phyloP scores from a whole-genome alignment of 257 asterid species.

The Fraxinus pennsylvanica region DNA sequence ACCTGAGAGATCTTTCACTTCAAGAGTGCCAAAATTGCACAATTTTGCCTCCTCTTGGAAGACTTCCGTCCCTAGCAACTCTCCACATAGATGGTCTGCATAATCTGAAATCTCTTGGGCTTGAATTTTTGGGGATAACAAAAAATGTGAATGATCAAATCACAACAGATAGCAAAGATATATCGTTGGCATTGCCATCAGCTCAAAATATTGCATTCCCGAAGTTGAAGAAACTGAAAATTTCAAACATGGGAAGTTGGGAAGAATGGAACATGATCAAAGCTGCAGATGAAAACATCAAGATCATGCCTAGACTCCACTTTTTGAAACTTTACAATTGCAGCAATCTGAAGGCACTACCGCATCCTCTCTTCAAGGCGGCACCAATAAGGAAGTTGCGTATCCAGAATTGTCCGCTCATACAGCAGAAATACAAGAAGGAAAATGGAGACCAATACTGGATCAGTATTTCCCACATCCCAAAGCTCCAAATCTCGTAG shows the following conservation, averaged over 20 bases:
- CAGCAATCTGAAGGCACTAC: conserved; percentile 28
- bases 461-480: conserved; percentile 40
- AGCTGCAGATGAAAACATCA: conserved; percentile 11
- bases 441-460: too few relatives aligned
- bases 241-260: conserved; percentile 48
- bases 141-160: background rate
- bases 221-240: conserved; percentile 56
- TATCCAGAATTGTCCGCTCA: conserved; percentile 14
- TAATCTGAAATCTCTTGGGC: conserved; percentile 30
- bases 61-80: conserved; percentile 46
- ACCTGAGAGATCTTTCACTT: conserved; percentile 40
- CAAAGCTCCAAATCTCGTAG: conserved; percentile 36
- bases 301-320: conserved; percentile 51
- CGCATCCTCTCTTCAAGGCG: conserved; percentile 31
- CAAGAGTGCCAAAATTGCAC: conserved; percentile 50
- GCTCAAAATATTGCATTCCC: conserved; percentile 36
- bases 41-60: conserved; percentile 57
- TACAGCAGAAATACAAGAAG: too few relatives aligned
- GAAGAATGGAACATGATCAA: conserved; percentile 47
- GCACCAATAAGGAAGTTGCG: conserved; percentile 41
- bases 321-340: conserved; percentile 34
- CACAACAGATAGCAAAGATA: conserved; percentile 4
- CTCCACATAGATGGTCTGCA: conserved; percentile 51
- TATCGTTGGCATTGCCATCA: conserved; percentile 3
- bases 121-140: conserved; percentile 35